Evolutionary conservation across 2,329 filamentous ascomycete genomes (phyloP), one percentile per base, ranked within the genome.

Genomic region (Botrytis elliptica): DNA sequence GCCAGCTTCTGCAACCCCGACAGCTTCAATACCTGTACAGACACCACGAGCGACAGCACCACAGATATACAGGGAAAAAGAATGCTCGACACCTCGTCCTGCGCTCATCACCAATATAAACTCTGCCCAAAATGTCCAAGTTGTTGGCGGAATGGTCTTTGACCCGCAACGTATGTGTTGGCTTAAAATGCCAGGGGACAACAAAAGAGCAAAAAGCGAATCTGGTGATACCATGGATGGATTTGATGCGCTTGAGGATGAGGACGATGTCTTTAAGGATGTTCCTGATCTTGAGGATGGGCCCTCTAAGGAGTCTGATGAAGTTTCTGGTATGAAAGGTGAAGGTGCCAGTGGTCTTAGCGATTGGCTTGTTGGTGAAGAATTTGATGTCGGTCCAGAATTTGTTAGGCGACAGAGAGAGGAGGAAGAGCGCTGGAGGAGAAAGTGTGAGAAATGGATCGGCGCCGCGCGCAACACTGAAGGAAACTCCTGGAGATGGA

Each of bases 111-210:
- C 94, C 66, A 96, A 97, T 77, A 93, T 98, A 77, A 93, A 92
- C 72, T 88, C 91, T 7, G 91, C 91, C 75, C 93, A 95, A 80
- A 95, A 94, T 75, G 92, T 97, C 22, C 95, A 98, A 83, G 92
- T 98, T 52, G 94, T 98, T 74, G 93, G 94, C n/a, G 94, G 94
- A 78, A 99, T 99, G 96, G 92, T 98, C 16, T 99, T 98, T 81
- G 96, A 99, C 81, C 96, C 96, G 5, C 91, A 94, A 76, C 93
- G 93, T 78, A 98, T 99, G 95, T 97, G 94, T 82, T 99, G 96
- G 96, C 87, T 98, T 73, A 98, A 97, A 82, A 86, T 96, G 75
- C 85, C 87, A 65, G 82, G 85, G 29, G 71, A 73, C 59, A 64
- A 74, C 44, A 81, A 82, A n/a, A 85, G 85, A 69, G 79, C 83